Base-by-base conservation (phyloP, 176 grass and related monocot genomes). In the Triticum turgidum region DNA sequence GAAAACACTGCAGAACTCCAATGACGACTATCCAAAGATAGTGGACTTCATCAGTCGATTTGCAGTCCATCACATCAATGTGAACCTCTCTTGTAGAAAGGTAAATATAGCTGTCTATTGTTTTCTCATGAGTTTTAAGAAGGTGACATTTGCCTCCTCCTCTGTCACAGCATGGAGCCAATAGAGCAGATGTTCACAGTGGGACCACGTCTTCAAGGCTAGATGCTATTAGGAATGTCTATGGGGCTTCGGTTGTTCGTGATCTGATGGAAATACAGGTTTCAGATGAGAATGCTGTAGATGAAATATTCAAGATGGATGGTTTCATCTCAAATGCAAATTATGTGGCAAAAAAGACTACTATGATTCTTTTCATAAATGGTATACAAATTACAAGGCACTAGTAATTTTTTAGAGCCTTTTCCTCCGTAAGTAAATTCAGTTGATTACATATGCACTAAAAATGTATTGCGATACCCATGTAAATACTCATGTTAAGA, bases 351-450 rank as follows among this genome's bases (percentile, higher is more conserved):
- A 98, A 98, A 71, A 98, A 98, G 90, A 98, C 89, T 72, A 94
- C 75, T 4, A 92, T 98, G 93, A 89, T 98, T 78, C 93, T 98
- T 89, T 98, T 95, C 88, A 95, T 98, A 84, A 98, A 98, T 89
- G 93, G 93, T 98, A 94, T 21, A 39, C 61, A 72, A 74, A 42
- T 63, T 77, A 70, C 51, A 54, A 54, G 32, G 11, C 27, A 29
- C 51, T 70, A 63, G 22, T 63, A 8, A 27, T 21, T 42, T 76
- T 67, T 39, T 85, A 76, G 49, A 61, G 4, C 11, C 3, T 61
- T 47, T 35, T 45, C 15, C 14, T 76, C 47, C 13, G 29, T 84
- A 37, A 85, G 45, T 80, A 76, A 80, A 45, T 84, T 73, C 11
- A 52, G 7, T 45, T 47, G 34, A 51, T 78, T 80, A 73, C 77